Base-by-base conservation (phyloP, 2,329 filamentous ascomycete species). In the Bipolaris zeicola region DNA sequence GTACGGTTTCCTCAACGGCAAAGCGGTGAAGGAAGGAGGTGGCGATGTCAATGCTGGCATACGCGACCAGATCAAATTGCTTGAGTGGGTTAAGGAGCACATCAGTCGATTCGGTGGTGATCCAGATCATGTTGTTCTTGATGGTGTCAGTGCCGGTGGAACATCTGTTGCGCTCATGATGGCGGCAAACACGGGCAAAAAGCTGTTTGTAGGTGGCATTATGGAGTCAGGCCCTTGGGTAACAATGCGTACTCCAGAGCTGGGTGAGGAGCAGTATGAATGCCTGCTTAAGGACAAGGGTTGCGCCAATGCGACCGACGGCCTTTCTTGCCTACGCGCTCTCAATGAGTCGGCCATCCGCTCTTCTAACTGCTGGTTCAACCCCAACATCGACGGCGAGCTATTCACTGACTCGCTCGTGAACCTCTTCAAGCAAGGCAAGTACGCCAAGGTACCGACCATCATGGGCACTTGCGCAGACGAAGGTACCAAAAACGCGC, bases 21-120 rank as follows among this genome's bases (percentile, higher is more conserved):
- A 82, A 14, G 82, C 88, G 63, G 74, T 87, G 1, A 62, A 76
- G 31, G 66, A 67, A 61, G 61, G 58, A 52, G 62, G 75, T 4
- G 82, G 84, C 2, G 83, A 82, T 55, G 69, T 87, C 34, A 92
- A 92, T 71, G 87, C 87, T 63, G 90, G 90, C 1, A 77, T 92
- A 1, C 83, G 83, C 33, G 89, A 92, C 70, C 89, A 91, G 72
- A 79, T 87, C 50, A 87, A 88, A 67, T 87, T 85, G 0, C 72
- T 92, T 13, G 71, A 88, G 58, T 92, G 89, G 90, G 83, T 91
- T 1, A 83, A 89, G 60, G 78, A 83, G 28, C 78, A 91, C 71
- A 89, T 92, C 39, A 28, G 37, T 6, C 71, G 84, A 71, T 92
- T 93, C 63, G 89, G 89, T 3, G 89, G 89, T 22, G 79, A 92